A percentile compares a stretch with the other conserved stretches of the same genome.
Conservation (phyloP, 1,284 basidiomycete species). For the Tylopilus sp. region DNA sequence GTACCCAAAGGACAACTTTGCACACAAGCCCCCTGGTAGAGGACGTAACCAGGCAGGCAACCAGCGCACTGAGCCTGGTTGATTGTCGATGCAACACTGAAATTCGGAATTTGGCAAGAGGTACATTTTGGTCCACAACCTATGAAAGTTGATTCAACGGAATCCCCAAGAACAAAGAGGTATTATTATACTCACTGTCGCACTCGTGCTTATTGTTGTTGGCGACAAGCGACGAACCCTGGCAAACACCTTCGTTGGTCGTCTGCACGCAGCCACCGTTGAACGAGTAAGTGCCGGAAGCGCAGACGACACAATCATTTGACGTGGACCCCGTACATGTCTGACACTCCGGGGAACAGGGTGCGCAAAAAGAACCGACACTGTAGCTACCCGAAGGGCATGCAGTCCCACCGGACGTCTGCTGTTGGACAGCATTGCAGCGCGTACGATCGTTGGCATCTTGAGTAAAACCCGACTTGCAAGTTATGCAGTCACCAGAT, state of each 20-base stretch:
- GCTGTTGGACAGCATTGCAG: constrained; percentile 52
- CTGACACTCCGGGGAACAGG: constrained; percentile 63
- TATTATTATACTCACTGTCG: constrained; percentile 56
- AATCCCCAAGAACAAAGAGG: neutral
- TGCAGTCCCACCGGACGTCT: constrained; percentile 48
- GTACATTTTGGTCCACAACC: constrained; percentile 78
- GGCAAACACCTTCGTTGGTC: constrained; percentile 65
- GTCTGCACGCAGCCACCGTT: constrained; percentile 66
- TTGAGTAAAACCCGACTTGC: constrained; percentile 62
- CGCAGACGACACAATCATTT: constrained; percentile 67
- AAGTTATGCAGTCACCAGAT: constrained; percentile 67
- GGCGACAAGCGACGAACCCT: constrained; percentile 64
- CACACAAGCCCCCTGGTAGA: constrained; percentile 66
- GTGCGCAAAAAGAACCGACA: constrained; percentile 49
- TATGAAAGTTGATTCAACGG: constrained; percentile 26
- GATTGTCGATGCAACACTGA: constrained; percentile 62
- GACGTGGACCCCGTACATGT: constrained; percentile 68
- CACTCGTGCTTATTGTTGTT: constrained; percentile 78
- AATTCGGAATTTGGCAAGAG: constrained; percentile 67
- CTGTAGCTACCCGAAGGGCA: constrained; percentile 69
- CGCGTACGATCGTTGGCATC: constrained; percentile 62
- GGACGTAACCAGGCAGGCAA: constrained; percentile 71
- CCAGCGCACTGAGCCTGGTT: constrained; percentile 67
- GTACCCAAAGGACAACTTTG: constrained; percentile 65
- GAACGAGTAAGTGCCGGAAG: constrained; percentile 52